Conservation (phyloP, 441 rosid genomes). For the Gossypium trilobum region DNA sequence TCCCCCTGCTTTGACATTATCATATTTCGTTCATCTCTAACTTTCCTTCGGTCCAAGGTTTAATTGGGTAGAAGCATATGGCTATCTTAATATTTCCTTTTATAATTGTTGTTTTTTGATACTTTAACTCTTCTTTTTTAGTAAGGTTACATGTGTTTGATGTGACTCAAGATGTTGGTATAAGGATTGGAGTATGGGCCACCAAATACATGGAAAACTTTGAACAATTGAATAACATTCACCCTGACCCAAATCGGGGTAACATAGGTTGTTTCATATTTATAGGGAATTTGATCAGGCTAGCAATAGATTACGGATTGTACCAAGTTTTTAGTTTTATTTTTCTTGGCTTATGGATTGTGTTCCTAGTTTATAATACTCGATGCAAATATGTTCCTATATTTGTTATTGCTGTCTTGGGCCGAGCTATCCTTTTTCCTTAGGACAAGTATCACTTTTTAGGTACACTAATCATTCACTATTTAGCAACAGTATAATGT, state of each 20-base stretch:
- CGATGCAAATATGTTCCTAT: neutral
- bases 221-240: too few relatives aligned
- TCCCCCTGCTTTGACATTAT: neutral
- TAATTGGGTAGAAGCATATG: neutral
- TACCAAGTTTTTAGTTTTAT: neutral
- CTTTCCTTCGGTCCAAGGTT: neutral
- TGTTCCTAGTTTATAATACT: neutral
- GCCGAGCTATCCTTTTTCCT: neutral
- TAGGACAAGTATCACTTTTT: neutral
- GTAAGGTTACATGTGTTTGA: too few relatives aligned
- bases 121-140: neutral
- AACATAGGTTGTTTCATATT: neutral
- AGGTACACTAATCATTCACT: neutral
- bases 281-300: neutral
- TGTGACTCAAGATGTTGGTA: neutral
- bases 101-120: neutral
- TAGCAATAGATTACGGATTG: neutral
- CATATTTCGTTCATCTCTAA: neutral
- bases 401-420: neutral
- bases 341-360: neutral
- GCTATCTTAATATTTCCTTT: neutral
- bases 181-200: neutral
- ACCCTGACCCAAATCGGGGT: too few relatives aligned
- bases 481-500: neutral
- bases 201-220: neutral